These are phyloP conservation scores for Lippia alba DNA, from an alignment of 305 asterid species.

Conservation along the genomic window DNA sequence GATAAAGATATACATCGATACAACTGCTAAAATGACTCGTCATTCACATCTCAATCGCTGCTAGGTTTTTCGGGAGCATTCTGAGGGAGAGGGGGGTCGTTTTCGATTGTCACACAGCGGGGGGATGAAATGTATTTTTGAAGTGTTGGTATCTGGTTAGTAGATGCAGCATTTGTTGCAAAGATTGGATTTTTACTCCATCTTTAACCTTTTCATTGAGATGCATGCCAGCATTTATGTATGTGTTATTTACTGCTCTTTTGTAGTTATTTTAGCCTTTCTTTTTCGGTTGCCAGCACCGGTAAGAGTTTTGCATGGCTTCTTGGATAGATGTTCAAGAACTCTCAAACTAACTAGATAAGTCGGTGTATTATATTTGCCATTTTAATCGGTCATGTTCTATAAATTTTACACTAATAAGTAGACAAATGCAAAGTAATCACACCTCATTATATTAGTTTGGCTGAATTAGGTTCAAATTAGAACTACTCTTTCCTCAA, in stretches of 20 bases:
- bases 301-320: slow-evolving; percentile 7
- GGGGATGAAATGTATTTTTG: background rate
- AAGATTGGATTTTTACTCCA: slow-evolving; percentile 27
- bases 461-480: too few species aligned
- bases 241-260: slow-evolving; percentile 21
- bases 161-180: background rate
- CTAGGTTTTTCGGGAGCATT: slow-evolving; percentile 46
- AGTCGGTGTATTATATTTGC: too few species aligned
- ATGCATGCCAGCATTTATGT: slow-evolving; percentile 15
- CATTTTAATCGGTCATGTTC: too few species aligned
- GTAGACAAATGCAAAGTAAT: too few species aligned
- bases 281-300: slow-evolving; percentile 19
- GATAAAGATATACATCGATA: slow-evolving; percentile 29
- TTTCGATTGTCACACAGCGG: slow-evolving; percentile 29
- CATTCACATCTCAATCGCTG: slow-evolving; percentile 49
- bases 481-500: too few species aligned
- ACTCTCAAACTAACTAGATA: too few species aligned
- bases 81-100: slow-evolving; percentile 37
- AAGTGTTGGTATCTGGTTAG: too few species aligned
- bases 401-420: too few species aligned
- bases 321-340: slow-evolving; percentile 19
- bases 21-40: slow-evolving; percentile 47
- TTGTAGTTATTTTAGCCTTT: slow-evolving; percentile 20
- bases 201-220: slow-evolving; percentile 23
- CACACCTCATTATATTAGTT: too few species aligned